These are phyloP conservation scores for Globisporangium cystogenes DNA, from an alignment of 352 stramenopile genomes.

Conservation along the genomic window DNA sequence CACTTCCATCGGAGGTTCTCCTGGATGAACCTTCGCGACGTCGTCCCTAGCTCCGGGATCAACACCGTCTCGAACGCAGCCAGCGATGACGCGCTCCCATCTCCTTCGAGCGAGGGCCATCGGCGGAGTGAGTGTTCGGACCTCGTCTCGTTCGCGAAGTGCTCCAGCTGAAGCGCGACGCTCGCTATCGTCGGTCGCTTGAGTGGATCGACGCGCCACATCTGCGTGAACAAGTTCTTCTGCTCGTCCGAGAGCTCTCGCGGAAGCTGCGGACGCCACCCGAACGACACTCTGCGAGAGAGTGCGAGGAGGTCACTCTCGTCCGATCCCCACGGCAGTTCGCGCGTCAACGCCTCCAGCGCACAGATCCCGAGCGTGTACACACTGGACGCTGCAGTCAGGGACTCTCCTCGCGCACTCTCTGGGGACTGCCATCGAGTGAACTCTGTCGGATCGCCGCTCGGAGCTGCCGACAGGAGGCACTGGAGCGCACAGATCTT, in stretches of 20 bases:
- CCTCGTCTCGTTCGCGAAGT: not conserved
- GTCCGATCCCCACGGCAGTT: not conserved
- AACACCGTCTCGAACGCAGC: not conserved
- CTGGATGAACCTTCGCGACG: not conserved
- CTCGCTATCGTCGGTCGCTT: constrained; percentile 1
- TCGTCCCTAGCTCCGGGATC: not conserved
- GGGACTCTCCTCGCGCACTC: not conserved
- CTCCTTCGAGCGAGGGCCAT: not conserved
- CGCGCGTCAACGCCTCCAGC: constrained; percentile 4
- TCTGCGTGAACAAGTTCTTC: not conserved
- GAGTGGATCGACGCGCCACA: not conserved
- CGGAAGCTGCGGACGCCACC: not conserved
- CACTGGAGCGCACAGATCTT: constrained; percentile 4
- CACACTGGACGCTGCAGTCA: constrained; percentile 2
- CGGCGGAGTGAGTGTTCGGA: not conserved
- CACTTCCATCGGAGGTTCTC: not conserved
- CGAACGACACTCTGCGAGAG: not conserved
- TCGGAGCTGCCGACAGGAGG: not conserved
- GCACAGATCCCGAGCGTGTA: constrained; percentile 4
- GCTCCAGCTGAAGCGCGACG: not conserved
- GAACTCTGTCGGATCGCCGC: not conserved
- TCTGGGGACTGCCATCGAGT: constrained; percentile 3
- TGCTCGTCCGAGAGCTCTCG: not conserved
- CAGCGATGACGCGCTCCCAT: not conserved
- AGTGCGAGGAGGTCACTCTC: not conserved